Base-by-base conservation (phyloP, 1,284 basidiomycete genomes). In the Violaceomyces palustris region DNA sequence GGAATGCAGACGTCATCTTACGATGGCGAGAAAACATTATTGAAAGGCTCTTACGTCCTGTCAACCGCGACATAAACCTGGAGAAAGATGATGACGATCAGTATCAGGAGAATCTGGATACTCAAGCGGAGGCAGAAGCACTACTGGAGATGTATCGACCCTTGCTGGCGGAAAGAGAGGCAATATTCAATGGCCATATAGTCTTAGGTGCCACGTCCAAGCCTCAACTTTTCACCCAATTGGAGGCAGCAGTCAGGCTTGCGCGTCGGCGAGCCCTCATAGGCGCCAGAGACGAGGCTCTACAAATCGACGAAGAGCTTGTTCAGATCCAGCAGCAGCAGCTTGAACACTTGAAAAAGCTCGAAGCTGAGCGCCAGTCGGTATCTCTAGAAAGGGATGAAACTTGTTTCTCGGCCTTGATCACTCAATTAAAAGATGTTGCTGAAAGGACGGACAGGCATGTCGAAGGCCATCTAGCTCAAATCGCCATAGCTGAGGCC, bases 141-240 rank as follows among this genome's bases (percentile, higher is more conserved):
- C 37, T 70, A 14, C 50, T 69, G 11, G 67, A 70, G 34, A 70
- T 70, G 67, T 70, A 70, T 37, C 55, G 63, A 1, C 61, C 59
- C 8, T 43, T 72, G 26, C 28, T 70, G 6, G 54, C 62, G 2
- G 65, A 68, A 35, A 56, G 69, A 9, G 66, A 72, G 15, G 51
- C 54, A 35, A 58, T 72, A 8, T 31, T 72, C 12, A 64, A 62
- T 9, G 62, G 63, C 10, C 39, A 24, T 10, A 55, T 62, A 8
- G 55, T 64, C 6, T 42, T 67, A 25, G 67, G 64, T 10, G 40
- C 69, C 0, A 62, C 55, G 4, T 53, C 55, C 17, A 50, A 50
- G 23, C 69, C 69, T 19, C 43, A 35, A 15, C 46, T 66, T 14
- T 68, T 50, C 44, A 53, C 50, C 21, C 47, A 64, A 35, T 30